These are phyloP conservation scores for Boletus vinaceobasis DNA, from an alignment of 768 basidiomycete genomes.

Conservation along the genomic window DNA sequence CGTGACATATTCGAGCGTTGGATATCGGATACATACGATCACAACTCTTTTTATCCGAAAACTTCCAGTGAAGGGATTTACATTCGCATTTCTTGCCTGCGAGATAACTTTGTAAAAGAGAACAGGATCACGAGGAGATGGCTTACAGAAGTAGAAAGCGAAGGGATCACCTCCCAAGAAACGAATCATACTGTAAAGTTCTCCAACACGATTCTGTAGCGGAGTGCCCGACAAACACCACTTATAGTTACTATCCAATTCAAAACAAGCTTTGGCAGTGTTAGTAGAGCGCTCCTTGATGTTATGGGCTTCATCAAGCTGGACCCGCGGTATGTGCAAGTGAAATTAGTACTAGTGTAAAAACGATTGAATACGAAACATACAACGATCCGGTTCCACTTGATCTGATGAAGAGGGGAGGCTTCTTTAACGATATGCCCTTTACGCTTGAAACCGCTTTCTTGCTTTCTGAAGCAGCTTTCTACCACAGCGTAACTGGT, in stretches of 20 bases:
- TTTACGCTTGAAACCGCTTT: conserved; percentile 87
- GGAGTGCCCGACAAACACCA: conserved; percentile 99
- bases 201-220: conserved; percentile 97
- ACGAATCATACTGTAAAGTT: conserved; percentile 90
- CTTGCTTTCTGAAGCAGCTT: conserved; percentile 89
- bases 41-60: conserved; percentile 77
- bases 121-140: not conserved
- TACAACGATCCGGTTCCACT: conserved; percentile 82
- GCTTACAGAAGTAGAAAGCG: conserved; percentile 85
- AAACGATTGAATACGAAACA: conserved; percentile 23
- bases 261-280: conserved; percentile 96
- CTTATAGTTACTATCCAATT: conserved; percentile 70
- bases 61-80: conserved; percentile 94
- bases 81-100: conserved; percentile 87
- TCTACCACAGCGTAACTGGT: conserved; percentile 89
- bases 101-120: not conserved
- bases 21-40: conserved; percentile 52
- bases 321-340: not conserved
- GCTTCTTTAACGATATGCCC: conserved; percentile 82
- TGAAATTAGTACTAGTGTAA: not conserved
- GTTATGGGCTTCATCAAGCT: conserved; percentile 97
- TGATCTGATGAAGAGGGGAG: conserved; percentile 77
- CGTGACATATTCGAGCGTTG: not conserved
- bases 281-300: conserved; percentile 95
- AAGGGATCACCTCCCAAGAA: conserved; percentile 94